phyloP scores from a whole-genome alignment of 2,329 filamentous ascomycete species.

The Helotiales sp. region DNA sequence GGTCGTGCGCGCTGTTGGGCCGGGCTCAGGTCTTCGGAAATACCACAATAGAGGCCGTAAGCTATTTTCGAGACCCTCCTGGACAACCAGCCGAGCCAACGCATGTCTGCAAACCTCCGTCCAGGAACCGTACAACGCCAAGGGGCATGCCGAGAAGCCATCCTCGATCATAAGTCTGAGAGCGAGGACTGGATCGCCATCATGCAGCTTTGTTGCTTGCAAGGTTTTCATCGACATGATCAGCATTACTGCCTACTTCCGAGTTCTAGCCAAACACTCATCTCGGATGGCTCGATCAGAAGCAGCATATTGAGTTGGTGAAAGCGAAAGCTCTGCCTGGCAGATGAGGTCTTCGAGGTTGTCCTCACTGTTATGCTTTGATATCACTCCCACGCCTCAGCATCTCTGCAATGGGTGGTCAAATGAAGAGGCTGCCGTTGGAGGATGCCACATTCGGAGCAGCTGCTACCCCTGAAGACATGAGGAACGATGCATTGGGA shows the following conservation, averaged over 20 bases:
- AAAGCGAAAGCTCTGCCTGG: neutral
- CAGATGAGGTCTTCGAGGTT: neutral
- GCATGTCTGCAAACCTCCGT: neutral
- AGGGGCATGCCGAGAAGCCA: neutral
- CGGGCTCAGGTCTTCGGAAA: neutral
- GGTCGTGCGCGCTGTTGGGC: neutral
- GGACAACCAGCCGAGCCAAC: neutral
- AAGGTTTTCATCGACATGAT: neutral
- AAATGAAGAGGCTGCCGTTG: neutral
- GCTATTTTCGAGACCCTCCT: neutral
- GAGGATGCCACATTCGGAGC: neutral
- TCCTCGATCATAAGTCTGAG: neutral
- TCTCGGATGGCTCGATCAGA: neutral
- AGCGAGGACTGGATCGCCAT: neutral
- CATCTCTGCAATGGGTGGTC: neutral
- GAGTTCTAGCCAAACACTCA: too few relatives aligned
- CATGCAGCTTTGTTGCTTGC: neutral
- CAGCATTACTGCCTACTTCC: too few relatives aligned
- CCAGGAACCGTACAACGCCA: neutral
- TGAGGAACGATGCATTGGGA: neutral
- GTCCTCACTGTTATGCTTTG: neutral
- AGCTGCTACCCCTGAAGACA: neutral
- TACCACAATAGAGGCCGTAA: neutral
- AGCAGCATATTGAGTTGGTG: neutral
- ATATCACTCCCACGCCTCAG: neutral